Conservation (phyloP, 1,284 basidiomycete species). For the Crocinoboletus sp. region DNA sequence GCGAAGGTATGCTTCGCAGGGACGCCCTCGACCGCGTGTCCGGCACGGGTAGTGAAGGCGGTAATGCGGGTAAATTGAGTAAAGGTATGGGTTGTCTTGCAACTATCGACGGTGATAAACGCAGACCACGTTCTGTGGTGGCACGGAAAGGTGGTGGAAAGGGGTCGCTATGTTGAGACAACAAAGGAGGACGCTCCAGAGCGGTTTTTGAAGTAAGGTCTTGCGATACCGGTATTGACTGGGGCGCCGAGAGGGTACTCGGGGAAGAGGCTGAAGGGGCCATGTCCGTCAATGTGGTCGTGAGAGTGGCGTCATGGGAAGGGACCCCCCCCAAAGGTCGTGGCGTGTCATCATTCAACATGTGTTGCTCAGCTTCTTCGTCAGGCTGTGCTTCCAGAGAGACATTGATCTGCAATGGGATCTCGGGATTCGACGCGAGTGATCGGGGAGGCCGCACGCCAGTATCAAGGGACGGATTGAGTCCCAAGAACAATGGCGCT, state of each 20-base stretch:
- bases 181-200: slow-evolving; percentile 5
- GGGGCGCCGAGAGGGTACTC: not conserved
- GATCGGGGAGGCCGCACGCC: slow-evolving; percentile 6
- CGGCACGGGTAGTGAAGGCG: slow-evolving; percentile 17
- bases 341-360: slow-evolving; percentile 12
- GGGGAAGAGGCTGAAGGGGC: slow-evolving; percentile 3
- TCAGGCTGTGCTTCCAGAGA: not conserved
- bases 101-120: slow-evolving; percentile 30
- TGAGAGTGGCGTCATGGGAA: slow-evolving; percentile 7
- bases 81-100: slow-evolving; percentile 29
- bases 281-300: not conserved
- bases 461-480: slow-evolving; percentile 7
- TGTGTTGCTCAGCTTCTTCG: slow-evolving; percentile 9
- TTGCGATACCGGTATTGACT: not conserved
- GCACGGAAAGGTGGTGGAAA: slow-evolving; percentile 24
- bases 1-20: slow-evolving; percentile 45
- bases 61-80: slow-evolving; percentile 24
- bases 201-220: not conserved
- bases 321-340: slow-evolving; percentile 9
- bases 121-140: slow-evolving; percentile 27
- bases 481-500: slow-evolving; percentile 10
- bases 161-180: slow-evolving; percentile 11
- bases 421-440: slow-evolving; percentile 2
- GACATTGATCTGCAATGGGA: slow-evolving; percentile 2
- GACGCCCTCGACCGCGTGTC: slow-evolving; percentile 25